Evolutionary conservation across 495 filamentous ascomycete species (phyloP), one percentile per base, ranked within the genome.

Genomic region (Tuber magnatum): DNA sequence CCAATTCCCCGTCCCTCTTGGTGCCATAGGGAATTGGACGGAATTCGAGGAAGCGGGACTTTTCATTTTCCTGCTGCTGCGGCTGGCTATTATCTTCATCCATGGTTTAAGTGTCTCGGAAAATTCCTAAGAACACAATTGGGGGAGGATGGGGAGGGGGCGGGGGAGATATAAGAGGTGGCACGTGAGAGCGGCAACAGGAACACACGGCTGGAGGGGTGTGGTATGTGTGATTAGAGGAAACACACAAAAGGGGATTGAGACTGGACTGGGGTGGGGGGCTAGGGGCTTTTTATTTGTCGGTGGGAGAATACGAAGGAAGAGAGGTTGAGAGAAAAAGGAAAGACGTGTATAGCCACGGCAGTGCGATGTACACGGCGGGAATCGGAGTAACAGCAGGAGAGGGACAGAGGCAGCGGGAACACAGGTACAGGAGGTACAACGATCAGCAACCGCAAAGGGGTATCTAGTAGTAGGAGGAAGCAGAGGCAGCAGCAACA

Each of bases 1-100:
- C 88, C 61, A 85, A 87, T 76, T 88, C 87, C 32, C 91, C 91
- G 84, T 92, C 88, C 68, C 85, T 84, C 73, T 87, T 84, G 71
- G 81, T 82, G n/a, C 81, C 81, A 71, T 82, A 77, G 38, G 81
- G 81, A 73, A 78, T 38, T 72, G 74, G 72, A 44, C 72, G 78
- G 72, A 82, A 82, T 46, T 80, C 81, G 35, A 82, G 76, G 72
- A 82, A 82, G 43, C 78, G 77, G 43, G 81, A 82, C 44, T 72
- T 65, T 71, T 78, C 81, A 44, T 78, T 72, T 76, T 24, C 12
- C 65, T 46, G 38, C 68, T 71, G 70, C 51, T 81, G 70, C 16
- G 75, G 3, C 74, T 75, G 77, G 28, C 72, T 61, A 35, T 72
- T 80, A 69, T 70, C 74, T 80, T 79, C 74, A 44, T 71, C 35